These are phyloP conservation scores for Coix lacrymajobi DNA, from an alignment of 176 grass and related monocot genomes.

Conservation along the genomic window DNA sequence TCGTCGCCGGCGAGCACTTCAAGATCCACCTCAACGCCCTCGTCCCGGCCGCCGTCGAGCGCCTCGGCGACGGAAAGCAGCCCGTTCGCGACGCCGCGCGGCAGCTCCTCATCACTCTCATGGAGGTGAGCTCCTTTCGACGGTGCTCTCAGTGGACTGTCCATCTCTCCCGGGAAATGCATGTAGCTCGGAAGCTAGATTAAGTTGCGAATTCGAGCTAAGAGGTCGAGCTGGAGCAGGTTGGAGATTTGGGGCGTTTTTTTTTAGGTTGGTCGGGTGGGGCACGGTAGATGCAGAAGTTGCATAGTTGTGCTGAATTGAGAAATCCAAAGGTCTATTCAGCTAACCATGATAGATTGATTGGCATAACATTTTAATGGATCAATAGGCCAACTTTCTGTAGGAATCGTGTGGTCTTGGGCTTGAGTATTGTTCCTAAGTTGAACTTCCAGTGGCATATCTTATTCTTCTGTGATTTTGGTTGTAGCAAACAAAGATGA, in stretches of 20 bases:
- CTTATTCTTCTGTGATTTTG: not conserved
- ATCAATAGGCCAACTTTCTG: not conserved
- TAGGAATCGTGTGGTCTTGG: not conserved
- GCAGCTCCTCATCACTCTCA: conserved; percentile 81
- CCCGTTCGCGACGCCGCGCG: conserved; percentile 78
- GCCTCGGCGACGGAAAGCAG: conserved; percentile 88
- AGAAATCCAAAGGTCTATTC: not conserved
- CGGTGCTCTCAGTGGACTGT: not conserved
- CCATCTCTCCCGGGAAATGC: not conserved
- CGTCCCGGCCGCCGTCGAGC: conserved; percentile 75
- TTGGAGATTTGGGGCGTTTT: not conserved
- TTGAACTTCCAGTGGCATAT: not conserved
- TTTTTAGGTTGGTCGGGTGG: not conserved
- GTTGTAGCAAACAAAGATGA: not conserved
- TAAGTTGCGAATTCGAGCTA: not conserved
- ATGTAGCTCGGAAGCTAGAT: not conserved
- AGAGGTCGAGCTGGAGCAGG: not conserved
- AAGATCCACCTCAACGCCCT: conserved; percentile 91
- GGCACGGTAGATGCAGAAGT: not conserved
- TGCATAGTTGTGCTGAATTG: not conserved
- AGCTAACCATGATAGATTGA: not conserved
- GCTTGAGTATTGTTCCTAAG: not conserved
- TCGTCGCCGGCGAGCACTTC: conserved; percentile 81
- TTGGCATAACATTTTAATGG: not conserved
- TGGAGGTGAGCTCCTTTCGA: conserved; percentile 54